Conservation (phyloP, 2,329 filamentous ascomycete genomes). For the Sphaerulina populicola region DNA sequence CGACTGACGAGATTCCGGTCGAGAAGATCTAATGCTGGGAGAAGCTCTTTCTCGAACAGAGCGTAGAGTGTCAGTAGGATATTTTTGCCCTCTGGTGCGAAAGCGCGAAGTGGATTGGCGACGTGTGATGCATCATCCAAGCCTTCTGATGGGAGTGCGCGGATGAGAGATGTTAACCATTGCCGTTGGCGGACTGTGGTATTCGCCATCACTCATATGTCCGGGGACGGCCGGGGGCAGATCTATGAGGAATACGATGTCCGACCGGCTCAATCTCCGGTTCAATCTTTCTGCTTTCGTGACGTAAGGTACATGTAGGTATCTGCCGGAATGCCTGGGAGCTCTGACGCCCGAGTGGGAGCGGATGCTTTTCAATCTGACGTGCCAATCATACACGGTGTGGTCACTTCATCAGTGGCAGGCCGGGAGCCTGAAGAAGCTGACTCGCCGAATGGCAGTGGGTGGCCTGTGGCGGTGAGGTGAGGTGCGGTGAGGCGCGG, state of each 20-base stretch:
- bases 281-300: not conserved
- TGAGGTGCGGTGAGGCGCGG: too few species aligned
- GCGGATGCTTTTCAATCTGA: too few species aligned
- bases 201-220: not conserved
- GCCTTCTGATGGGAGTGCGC: constrained; percentile 24
- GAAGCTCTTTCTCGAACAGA: constrained; percentile 69
- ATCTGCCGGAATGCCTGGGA: too few species aligned
- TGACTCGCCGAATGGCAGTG: too few species aligned
- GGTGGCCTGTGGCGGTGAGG: too few species aligned
- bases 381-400: too few species aligned
- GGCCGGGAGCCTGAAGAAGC: too few species aligned
- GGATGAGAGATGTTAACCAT: constrained; percentile 26
- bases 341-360: too few species aligned
- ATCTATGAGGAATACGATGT: not conserved
- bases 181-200: constrained; percentile 11
- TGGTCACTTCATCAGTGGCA: too few species aligned
- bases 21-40: constrained; percentile 79
- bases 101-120: constrained; percentile 38
- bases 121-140: constrained; percentile 20
- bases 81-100: constrained; percentile 26
- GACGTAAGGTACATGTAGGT: too few species aligned
- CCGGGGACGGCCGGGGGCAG: not conserved
- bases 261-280: too few species aligned
- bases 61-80: constrained; percentile 75
- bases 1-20: constrained; percentile 66